Percentiles rank a stretch among this genome's conserved stretches.
Conservation (phyloP, 495 filamentous ascomycete species). For the Echria macrotheca region DNA sequence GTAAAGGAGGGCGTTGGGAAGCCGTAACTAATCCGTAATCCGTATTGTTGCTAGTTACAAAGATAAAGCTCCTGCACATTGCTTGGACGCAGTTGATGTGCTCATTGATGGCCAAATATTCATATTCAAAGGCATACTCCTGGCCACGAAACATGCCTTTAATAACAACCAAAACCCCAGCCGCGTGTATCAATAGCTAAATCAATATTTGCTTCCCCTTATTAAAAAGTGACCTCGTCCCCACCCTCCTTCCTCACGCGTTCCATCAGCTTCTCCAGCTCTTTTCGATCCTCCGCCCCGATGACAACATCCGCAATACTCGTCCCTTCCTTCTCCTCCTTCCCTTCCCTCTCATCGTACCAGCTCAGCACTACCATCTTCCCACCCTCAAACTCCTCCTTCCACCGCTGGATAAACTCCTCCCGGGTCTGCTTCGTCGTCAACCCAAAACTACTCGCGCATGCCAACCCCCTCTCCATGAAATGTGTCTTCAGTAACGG, state of each 20-base stretch:
- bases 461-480: constrained; percentile 14
- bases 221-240: constrained; percentile 25
- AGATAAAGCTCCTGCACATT: no score
- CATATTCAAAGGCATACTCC: no score
- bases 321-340: constrained; percentile 10
- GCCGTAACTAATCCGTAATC: no score
- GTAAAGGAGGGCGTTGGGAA: no score
- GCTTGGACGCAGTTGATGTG: no score
- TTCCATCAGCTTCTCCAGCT: constrained; percentile 17
- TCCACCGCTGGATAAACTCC: constrained; percentile 21
- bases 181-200: no score
- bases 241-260: constrained; percentile 17
- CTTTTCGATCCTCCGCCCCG: constrained; percentile 19
- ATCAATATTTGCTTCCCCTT: no score
- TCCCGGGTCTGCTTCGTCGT: constrained; percentile 7
- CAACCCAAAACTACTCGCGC: constrained; percentile 23
- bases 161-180: no score
- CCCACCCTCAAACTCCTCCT: constrained; percentile 16
- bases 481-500: constrained; percentile 25
- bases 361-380: constrained; percentile 24
- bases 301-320: constrained; percentile 28
- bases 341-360: no score
- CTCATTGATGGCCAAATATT: no score
- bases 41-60: no score
- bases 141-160: no score